phyloP scores from a whole-genome alignment of 1,284 basidiomycete genomes.

The Vanrija humicola region DNA sequence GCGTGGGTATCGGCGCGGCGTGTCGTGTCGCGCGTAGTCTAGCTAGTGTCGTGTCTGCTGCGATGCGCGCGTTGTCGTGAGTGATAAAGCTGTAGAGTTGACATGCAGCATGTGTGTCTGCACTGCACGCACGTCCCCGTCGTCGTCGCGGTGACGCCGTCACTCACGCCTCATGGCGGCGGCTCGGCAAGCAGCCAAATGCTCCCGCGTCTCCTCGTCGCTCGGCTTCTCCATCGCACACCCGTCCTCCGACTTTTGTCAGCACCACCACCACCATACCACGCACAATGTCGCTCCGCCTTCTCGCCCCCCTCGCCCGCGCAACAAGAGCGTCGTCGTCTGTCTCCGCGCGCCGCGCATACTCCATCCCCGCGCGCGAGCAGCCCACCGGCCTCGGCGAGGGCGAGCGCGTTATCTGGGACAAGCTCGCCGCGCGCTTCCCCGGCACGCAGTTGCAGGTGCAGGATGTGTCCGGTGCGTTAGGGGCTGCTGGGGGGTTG shows the following conservation, averaged over 20 bases:
- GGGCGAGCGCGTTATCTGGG: constrained; percentile 66
- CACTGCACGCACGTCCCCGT: too few species aligned
- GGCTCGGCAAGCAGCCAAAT: neutral
- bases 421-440: constrained; percentile 70
- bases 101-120: too few species aligned
- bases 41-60: too few species aligned
- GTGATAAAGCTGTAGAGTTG: too few species aligned
- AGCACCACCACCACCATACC: constrained; percentile 1
- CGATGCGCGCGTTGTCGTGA: too few species aligned
- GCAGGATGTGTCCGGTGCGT: constrained; percentile 80
- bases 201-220: neutral
- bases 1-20: too few species aligned
- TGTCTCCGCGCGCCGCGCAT: constrained; percentile 4
- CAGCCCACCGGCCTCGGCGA: constrained; percentile 47
- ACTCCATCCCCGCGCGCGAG: constrained; percentile 5
- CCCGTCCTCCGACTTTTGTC: neutral
- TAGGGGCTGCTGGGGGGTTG: too few species aligned
- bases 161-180: too few species aligned
- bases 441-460: constrained; percentile 71
- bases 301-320: neutral
- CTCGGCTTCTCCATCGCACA: neutral
- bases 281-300: constrained; percentile 1
- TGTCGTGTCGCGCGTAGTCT: too few species aligned
- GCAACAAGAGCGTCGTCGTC: neutral
- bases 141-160: neutral